phyloP scores from a whole-genome alignment of 2,329 filamentous ascomycete species.

The Aspergillus proliferans region DNA sequence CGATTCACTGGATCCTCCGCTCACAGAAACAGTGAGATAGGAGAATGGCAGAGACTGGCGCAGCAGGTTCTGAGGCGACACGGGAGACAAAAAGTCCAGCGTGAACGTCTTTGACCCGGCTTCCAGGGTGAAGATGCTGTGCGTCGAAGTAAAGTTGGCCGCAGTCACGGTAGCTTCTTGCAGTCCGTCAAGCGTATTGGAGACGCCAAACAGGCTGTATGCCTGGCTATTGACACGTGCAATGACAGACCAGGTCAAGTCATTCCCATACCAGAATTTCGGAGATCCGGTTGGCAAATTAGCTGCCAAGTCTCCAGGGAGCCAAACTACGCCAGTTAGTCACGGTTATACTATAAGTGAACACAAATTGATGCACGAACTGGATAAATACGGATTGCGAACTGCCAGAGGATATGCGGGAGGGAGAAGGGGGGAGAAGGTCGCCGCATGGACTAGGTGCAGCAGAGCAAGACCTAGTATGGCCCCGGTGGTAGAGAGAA shows the following conservation, averaged over 20 bases:
- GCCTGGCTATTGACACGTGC: constrained; percentile 31
- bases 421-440: constrained; percentile 12
- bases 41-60: constrained; percentile 37
- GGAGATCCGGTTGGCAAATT: constrained; percentile 27
- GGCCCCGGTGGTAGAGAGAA: background rate
- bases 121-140: constrained; percentile 30
- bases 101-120: constrained; percentile 28
- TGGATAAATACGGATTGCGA: constrained; percentile 33
- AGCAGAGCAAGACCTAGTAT: constrained; percentile 8
- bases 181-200: constrained; percentile 16
- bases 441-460: constrained; percentile 9
- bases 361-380: constrained; percentile 7
- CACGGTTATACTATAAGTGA: background rate
- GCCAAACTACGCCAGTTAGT: constrained; percentile 25
- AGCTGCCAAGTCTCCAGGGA: constrained; percentile 30
- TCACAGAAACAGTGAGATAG: constrained; percentile 35
- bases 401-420: constrained; percentile 38
- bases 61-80: constrained; percentile 32
- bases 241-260: constrained; percentile 34
- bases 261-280: constrained; percentile 35
- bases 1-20: constrained; percentile 11
- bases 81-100: constrained; percentile 39
- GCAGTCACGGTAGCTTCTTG: constrained; percentile 23
- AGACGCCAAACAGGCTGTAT: constrained; percentile 36
- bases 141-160: constrained; percentile 33